Percentiles rank a stretch among this genome's conserved stretches.
phyloP scores from a whole-genome alignment of 176 grass and related monocot species.

The Aegilops speltoides region DNA sequence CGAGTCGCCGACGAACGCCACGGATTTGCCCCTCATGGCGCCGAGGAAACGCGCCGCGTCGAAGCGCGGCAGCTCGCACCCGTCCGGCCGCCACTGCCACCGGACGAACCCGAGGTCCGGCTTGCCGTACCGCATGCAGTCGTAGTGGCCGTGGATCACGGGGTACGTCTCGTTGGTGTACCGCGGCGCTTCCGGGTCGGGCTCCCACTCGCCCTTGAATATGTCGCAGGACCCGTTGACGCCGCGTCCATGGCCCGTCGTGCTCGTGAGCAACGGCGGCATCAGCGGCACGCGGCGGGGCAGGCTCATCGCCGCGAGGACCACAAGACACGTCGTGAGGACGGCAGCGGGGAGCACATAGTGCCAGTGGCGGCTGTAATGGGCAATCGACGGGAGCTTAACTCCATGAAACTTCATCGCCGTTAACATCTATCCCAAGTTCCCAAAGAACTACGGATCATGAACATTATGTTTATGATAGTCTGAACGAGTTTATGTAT shows the following conservation, averaged over 20 bases:
- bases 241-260: background rate
- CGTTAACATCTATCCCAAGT: background rate
- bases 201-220: slow-evolving; percentile 46
- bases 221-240: slow-evolving; percentile 16
- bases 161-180: slow-evolving; percentile 54
- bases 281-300: background rate
- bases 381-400: background rate
- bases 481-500: background rate
- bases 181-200: slow-evolving; percentile 26
- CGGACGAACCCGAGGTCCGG: slow-evolving; percentile 48
- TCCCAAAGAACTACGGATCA: no score
- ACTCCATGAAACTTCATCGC: slow-evolving; percentile 21
- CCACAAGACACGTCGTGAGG: slow-evolving; percentile 7
- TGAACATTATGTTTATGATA: background rate
- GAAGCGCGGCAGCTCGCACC: slow-evolving; percentile 42
- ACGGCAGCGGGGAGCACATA: slow-evolving; percentile 5
- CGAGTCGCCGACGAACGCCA: slow-evolving; percentile 77
- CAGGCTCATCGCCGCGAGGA: background rate
- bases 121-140: slow-evolving; percentile 53
- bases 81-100: slow-evolving; percentile 54
- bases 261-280: background rate
- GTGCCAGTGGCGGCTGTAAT: background rate
- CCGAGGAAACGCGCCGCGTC: slow-evolving; percentile 45
- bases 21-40: slow-evolving; percentile 21
- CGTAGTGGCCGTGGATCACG: slow-evolving; percentile 59